Evolutionary conservation across 306 rosid genomes (phyloP), one percentile per base, ranked within the genome.

Genomic region (Vicia faba): DNA sequence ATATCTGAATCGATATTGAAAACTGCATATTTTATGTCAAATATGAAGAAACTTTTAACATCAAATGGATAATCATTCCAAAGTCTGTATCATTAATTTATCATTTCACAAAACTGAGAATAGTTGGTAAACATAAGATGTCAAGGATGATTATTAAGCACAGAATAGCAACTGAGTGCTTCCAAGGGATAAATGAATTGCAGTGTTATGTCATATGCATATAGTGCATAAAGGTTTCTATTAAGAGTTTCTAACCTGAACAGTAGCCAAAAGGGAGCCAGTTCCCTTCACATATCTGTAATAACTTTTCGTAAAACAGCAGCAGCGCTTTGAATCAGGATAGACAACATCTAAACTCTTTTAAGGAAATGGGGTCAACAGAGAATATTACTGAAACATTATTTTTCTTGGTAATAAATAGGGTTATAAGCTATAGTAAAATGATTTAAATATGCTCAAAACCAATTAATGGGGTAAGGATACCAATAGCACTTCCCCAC

Each of bases 401-500:
- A 38, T 8, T 23, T 20, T 20, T 35, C 11, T 35, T n/a, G n/a
- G n/a, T n/a, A n/a, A n/a, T n/a, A n/a, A n/a, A n/a, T n/a, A n/a
- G n/a, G n/a, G n/a, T n/a, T n/a, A n/a, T n/a, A n/a, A n/a, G n/a
- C n/a, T n/a, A n/a, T n/a, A n/a, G n/a, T n/a, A n/a, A n/a, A n/a
- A n/a, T n/a, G n/a, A n/a, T n/a, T n/a, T n/a, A n/a, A n/a, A n/a
- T n/a, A n/a, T n/a, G n/a, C n/a, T n/a, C n/a, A n/a, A n/a, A n/a
- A n/a, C n/a, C n/a, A n/a, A n/a, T n/a, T n/a, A n/a, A n/a, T n/a
- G n/a, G n/a, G 64, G 75, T n/a, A 87, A 82, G 97, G 99, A 93
- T 93, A 93, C 97, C 97, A 97, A 90, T 86, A 35, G 90, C 96
- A 86, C 84, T 90, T 73, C 97, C 99, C 97, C 97, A 93, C 75